Evolutionary conservation across 2,329 filamentous ascomycete genomes (phyloP).

Genomic region (Claviceps humidiphila): DNA sequence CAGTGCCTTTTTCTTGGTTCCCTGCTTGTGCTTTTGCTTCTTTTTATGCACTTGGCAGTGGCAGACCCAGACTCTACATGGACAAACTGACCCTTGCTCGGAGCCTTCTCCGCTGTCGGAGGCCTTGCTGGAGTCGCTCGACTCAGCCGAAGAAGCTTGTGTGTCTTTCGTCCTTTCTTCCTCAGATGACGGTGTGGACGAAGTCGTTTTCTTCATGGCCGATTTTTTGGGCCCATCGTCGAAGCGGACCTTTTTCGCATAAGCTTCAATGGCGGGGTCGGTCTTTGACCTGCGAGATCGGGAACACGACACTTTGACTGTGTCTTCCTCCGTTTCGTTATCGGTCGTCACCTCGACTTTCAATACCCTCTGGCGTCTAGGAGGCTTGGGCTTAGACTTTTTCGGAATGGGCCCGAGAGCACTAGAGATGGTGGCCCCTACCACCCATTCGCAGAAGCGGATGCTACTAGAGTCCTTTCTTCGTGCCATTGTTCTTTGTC

Average conservation of each 20-base stretch:
- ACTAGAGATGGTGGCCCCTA: slow-evolving; percentile 22
- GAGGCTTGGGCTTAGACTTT: slow-evolving; percentile 13
- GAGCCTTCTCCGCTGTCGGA: slow-evolving; percentile 17
- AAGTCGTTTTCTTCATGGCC: slow-evolving; percentile 21
- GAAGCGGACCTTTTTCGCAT: slow-evolving; percentile 32
- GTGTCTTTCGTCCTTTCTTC: slow-evolving; percentile 4
- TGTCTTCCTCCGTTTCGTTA: slow-evolving; percentile 37
- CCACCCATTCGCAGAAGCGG: slow-evolving; percentile 27
- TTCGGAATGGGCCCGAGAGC: slow-evolving; percentile 16
- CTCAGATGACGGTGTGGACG: slow-evolving; percentile 7
- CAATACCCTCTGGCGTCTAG: slow-evolving; percentile 19
- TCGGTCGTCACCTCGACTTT: slow-evolving; percentile 34
- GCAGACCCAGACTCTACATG: slow-evolving; percentile 14
- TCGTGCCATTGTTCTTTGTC: background rate
- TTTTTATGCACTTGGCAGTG: slow-evolving; percentile 3
- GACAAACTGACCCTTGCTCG: slow-evolving; percentile 21
- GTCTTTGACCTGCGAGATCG: slow-evolving; percentile 17
- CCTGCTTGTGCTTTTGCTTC: background rate
- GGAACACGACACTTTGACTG: slow-evolving; percentile 34
- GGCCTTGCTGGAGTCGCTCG: slow-evolving; percentile 9
- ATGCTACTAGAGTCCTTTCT: background rate
- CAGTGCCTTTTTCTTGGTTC: slow-evolving; percentile 2
- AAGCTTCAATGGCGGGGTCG: slow-evolving; percentile 1
- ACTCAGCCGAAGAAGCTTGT: slow-evolving; percentile 7
- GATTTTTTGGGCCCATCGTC: slow-evolving; percentile 21